These are phyloP conservation scores for Parastagonospora nodorum DNA, from an alignment of 2,329 filamentous ascomycete genomes.

Conservation along the genomic window DNA sequence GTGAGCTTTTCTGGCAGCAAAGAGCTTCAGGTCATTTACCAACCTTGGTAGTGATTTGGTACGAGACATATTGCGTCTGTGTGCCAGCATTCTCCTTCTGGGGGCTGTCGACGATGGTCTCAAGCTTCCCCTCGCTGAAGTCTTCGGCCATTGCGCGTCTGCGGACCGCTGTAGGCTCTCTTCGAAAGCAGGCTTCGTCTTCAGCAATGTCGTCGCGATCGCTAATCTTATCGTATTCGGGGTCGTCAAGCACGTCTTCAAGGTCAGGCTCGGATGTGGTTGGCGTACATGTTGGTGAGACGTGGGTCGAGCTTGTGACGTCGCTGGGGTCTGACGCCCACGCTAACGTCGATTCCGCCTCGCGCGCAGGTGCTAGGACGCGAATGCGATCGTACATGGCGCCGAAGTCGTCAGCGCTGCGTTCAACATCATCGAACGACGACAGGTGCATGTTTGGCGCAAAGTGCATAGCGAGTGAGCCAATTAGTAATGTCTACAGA, in stretches of 20 bases:
- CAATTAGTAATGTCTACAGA: slow-evolving; percentile 8
- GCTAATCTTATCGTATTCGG: slow-evolving; percentile 18
- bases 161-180: slow-evolving; percentile 12
- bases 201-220: slow-evolving; percentile 15
- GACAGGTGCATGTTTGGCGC: neutral
- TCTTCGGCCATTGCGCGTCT: slow-evolving; percentile 39
- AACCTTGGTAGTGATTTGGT: slow-evolving; percentile 89
- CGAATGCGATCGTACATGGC: slow-evolving; percentile 12
- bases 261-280: slow-evolving; percentile 5
- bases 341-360: neutral
- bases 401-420: slow-evolving; percentile 2
- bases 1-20: slow-evolving; percentile 12
- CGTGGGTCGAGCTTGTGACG: slow-evolving; percentile 16
- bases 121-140: slow-evolving; percentile 69
- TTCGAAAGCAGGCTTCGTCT: slow-evolving; percentile 2
- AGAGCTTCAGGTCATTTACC: slow-evolving; percentile 6
- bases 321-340: neutral
- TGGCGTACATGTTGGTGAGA: slow-evolving; percentile 4
- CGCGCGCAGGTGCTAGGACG: neutral
- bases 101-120: slow-evolving; percentile 81
- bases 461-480: neutral
- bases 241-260: slow-evolving; percentile 13
- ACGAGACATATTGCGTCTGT: slow-evolving; percentile 96
- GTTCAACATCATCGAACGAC: neutral
- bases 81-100: slow-evolving; percentile 96